Conservation (phyloP, 2,329 filamentous ascomycete species). For the Geosmithia flava region DNA sequence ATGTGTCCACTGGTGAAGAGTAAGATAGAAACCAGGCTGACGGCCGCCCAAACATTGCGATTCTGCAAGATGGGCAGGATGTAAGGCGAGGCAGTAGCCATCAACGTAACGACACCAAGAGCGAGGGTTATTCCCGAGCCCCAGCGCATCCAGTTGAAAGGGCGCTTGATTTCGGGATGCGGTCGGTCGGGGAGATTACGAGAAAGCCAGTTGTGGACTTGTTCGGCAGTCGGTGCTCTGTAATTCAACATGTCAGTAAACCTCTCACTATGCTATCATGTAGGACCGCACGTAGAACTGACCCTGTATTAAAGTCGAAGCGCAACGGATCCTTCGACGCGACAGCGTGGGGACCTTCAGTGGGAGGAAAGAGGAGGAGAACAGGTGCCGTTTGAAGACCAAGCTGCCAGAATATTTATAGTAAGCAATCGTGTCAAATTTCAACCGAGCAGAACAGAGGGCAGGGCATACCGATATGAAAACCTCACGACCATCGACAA, state of each 20-base stretch:
- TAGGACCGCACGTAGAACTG: conserved; percentile 16
- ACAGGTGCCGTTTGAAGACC: conserved; percentile 91
- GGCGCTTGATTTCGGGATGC: conserved; percentile 67
- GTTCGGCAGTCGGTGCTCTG: conserved; percentile 64
- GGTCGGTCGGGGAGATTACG: conserved; percentile 68
- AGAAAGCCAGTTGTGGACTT: conserved; percentile 65
- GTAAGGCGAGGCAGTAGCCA: conserved; percentile 65
- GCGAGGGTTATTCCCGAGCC: conserved; percentile 54
- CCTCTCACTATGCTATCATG: neutral
- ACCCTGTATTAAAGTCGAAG: conserved; percentile 80
- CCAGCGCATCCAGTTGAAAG: conserved; percentile 77
- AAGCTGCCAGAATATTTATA: conserved; percentile 40
- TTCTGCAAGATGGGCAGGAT: conserved; percentile 73
- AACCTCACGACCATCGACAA: conserved; percentile 66
- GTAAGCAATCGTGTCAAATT: neutral
- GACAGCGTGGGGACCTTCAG: conserved; percentile 66
- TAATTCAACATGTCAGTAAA: conserved; percentile 2
- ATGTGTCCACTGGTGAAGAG: conserved; percentile 95
- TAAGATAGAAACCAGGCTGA: conserved; percentile 79
- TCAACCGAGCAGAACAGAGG: neutral
- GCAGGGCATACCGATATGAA: conserved; percentile 63
- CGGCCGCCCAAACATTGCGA: conserved; percentile 85
- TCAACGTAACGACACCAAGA: conserved; percentile 55
- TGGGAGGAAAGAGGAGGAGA: conserved; percentile 77
- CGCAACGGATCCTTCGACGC: conserved; percentile 55